Conservation (phyloP, 306 rosid genomes). For the Rubus parviflorus region DNA sequence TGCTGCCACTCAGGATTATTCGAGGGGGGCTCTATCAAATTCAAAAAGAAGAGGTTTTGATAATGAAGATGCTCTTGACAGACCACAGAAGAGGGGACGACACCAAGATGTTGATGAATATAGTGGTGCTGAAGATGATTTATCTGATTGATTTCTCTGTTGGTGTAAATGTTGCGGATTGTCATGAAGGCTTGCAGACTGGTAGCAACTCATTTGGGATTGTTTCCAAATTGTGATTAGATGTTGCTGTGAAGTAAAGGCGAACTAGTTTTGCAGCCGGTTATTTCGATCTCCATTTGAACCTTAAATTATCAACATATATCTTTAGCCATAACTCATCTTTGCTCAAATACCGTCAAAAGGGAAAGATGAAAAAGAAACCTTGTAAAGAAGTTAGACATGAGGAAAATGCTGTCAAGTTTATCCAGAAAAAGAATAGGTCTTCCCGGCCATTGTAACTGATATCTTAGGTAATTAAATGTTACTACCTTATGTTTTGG, state of each 20-base stretch:
- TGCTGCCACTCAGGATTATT: constrained; percentile 54
- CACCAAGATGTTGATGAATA: constrained; percentile 67
- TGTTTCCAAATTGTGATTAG: constrained; percentile 4
- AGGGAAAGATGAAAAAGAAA: constrained; percentile 22
- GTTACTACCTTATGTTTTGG: too few relatives aligned
- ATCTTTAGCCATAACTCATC: constrained; percentile 4
- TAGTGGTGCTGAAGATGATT: constrained; percentile 87
- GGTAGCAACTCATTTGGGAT: constrained; percentile 11
- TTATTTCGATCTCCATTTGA: constrained; percentile 18
- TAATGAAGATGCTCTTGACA: constrained; percentile 66
- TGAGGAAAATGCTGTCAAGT: not conserved
- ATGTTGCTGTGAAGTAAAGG: constrained; percentile 29
- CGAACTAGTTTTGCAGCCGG: constrained; percentile 8
- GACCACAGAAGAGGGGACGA: constrained; percentile 48
- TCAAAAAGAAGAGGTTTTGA: constrained; percentile 50
- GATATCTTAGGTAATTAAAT: not conserved
- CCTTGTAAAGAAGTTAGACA: constrained; percentile 37
- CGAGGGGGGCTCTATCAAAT: constrained; percentile 45
- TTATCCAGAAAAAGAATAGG: not conserved
- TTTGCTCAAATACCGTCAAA: constrained; percentile 28
- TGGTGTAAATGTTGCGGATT: constrained; percentile 31
- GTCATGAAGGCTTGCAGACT: constrained; percentile 20
- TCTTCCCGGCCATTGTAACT: not conserved
- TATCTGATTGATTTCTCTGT: constrained; percentile 60
- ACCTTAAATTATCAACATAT: not conserved